Percentiles rank a stretch among this genome's conserved stretches.
Conservation (phyloP, 2,329 filamentous ascomycete species). For the Fusarium goolgardi region DNA sequence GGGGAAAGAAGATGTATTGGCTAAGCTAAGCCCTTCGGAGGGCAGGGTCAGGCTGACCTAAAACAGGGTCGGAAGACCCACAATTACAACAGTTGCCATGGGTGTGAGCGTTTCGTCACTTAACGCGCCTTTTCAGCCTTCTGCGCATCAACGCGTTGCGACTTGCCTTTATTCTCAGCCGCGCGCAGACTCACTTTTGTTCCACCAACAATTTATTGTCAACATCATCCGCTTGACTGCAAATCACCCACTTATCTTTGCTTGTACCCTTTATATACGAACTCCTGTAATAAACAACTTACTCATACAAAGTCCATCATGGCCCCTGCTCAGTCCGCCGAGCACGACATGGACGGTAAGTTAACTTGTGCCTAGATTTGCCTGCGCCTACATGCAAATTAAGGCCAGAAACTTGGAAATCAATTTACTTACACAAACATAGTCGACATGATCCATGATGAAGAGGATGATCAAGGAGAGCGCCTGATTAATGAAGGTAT, state of each 20-base stretch:
- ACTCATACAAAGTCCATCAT: slow-evolving; percentile 39
- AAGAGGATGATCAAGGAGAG: slow-evolving; percentile 78
- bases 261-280: not conserved
- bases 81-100: too few relatives aligned
- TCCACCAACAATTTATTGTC: slow-evolving; percentile 19
- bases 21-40: too few relatives aligned
- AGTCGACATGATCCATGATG: slow-evolving; percentile 66
- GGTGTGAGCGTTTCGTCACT: slow-evolving; percentile 44
- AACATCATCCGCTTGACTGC: not conserved
- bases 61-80: too few relatives aligned
- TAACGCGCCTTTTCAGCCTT: slow-evolving; percentile 54
- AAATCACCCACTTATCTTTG: not conserved
- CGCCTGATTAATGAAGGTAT: slow-evolving; percentile 93
- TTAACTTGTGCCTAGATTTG: slow-evolving; percentile 20
- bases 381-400: slow-evolving; percentile 18
- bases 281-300: not conserved
- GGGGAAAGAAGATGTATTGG: too few relatives aligned
- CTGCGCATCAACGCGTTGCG: slow-evolving; percentile 28
- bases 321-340: slow-evolving; percentile 52
- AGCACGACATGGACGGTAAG: slow-evolving; percentile 54
- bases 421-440: slow-evolving; percentile 15
- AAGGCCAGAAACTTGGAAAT: not conserved
- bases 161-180: slow-evolving; percentile 37
- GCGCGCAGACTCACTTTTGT: slow-evolving; percentile 31
- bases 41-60: too few relatives aligned